Evolutionary conservation across 805 yeast species (phyloP).

Genomic region (Blastobotrys muscicola): DNA sequence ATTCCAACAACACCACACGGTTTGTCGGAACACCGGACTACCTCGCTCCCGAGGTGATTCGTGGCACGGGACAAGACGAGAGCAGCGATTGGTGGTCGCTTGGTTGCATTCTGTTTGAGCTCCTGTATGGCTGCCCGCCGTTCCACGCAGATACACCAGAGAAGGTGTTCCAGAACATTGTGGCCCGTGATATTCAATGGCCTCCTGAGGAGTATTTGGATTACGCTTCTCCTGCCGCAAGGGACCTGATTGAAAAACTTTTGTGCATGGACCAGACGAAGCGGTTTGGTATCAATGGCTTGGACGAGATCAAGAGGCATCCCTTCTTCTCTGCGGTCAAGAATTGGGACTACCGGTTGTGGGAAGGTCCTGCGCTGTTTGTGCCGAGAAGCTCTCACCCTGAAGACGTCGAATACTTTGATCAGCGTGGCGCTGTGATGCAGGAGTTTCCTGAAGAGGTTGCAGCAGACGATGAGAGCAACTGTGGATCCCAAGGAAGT

Average conservation of each 20-base stretch:
- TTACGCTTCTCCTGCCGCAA: constrained; percentile 35
- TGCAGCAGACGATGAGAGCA: constrained; percentile 19
- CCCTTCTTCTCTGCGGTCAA: constrained; percentile 57
- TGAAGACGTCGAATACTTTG: constrained; percentile 86
- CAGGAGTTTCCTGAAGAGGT: constrained; percentile 44
- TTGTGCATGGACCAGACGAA: constrained; percentile 52
- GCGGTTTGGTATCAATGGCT: constrained; percentile 68
- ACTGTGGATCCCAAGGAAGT: neutral
- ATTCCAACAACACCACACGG: constrained; percentile 53
- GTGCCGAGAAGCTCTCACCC: constrained; percentile 74
- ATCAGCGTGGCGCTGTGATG: constrained; percentile 75
- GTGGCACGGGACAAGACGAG: constrained; percentile 73
- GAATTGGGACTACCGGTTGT: constrained; percentile 60
- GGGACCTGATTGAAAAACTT: constrained; percentile 58
- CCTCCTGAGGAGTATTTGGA: constrained; percentile 42
- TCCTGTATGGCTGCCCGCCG: constrained; percentile 89
- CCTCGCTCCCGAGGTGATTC: constrained; percentile 90
- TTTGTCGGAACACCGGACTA: constrained; percentile 98
- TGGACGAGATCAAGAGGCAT: constrained; percentile 69
- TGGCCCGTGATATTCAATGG: constrained; percentile 73
- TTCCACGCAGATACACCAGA: constrained; percentile 78
- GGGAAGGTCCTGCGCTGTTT: constrained; percentile 66
- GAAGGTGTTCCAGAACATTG: constrained; percentile 71
- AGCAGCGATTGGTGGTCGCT: constrained; percentile 99
- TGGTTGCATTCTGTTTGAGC: constrained; percentile 91